phyloP scores from a whole-genome alignment of 257 asterid species.

The Cordia subcordata region DNA sequence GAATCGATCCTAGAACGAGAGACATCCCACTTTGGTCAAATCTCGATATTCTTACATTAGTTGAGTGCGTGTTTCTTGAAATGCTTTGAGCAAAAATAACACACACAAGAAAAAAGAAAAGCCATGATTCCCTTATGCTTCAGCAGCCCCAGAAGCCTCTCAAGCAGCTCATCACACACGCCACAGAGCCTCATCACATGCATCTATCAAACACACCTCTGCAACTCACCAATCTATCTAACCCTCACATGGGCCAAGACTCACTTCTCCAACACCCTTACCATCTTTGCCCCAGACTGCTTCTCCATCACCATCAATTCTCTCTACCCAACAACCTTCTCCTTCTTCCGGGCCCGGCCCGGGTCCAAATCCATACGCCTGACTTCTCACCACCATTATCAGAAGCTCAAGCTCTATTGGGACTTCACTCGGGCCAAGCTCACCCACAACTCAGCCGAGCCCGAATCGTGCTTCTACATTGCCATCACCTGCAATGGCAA shows the following conservation, averaged over 20 bases:
- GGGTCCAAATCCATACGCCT: constrained; percentile 27
- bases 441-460: constrained; percentile 26
- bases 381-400: constrained; percentile 1
- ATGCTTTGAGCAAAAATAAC: not conserved
- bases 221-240: constrained; percentile 18
- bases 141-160: constrained; percentile 13
- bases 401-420: constrained; percentile 30
- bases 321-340: constrained; percentile 24
- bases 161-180: constrained; percentile 11
- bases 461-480: constrained; percentile 27
- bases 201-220: constrained; percentile 30
- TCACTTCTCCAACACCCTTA: constrained; percentile 24
- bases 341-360: constrained; percentile 24
- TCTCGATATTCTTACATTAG: too few species aligned
- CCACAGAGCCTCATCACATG: constrained; percentile 36
- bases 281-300: constrained; percentile 22
- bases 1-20: too few species aligned
- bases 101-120: not conserved
- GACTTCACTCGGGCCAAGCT: constrained; percentile 30
- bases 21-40: too few species aligned
- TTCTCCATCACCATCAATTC: constrained; percentile 26
- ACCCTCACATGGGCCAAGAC: constrained; percentile 38
- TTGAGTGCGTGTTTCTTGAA: too few species aligned
- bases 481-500: constrained; percentile 21
- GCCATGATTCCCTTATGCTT: constrained; percentile 30